Conservation (phyloP, 2,329 filamentous ascomycete species). For the Penicillium crustosum region DNA sequence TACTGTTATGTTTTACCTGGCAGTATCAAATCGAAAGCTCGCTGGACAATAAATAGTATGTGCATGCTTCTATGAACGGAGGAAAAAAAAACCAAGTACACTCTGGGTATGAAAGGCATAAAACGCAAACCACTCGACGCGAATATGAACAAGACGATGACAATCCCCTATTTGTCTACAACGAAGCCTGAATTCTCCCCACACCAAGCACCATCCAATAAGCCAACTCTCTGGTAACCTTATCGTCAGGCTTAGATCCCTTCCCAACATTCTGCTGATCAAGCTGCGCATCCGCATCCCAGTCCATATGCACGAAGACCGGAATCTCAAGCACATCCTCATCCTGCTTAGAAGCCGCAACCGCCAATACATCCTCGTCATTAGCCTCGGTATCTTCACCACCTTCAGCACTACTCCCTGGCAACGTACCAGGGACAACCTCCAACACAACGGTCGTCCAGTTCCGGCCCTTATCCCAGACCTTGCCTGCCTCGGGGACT, state of each 20-base stretch:
- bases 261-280: constrained; percentile 37
- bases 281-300: constrained; percentile 65
- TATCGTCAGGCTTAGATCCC: constrained; percentile 60
- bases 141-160: constrained; percentile 1
- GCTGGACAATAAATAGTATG: neutral
- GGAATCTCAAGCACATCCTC: constrained; percentile 81
- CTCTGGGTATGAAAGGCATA: constrained; percentile 19
- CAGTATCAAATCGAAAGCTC: neutral
- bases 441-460: constrained; percentile 95
- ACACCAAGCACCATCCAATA: constrained; percentile 95
- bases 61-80: neutral
- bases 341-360: constrained; percentile 46
- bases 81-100: constrained; percentile 1
- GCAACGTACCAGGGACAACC: constrained; percentile 64
- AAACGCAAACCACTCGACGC: constrained; percentile 5
- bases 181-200: constrained; percentile 63
- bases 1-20: too few species aligned
- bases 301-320: constrained; percentile 89
- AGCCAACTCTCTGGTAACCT: constrained; percentile 81
- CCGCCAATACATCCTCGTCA: constrained; percentile 29
- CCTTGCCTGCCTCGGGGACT: constrained; percentile 80
- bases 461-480: constrained; percentile 93
- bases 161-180: constrained; percentile 12
- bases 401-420: constrained; percentile 29
- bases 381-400: constrained; percentile 35